Base-by-base conservation (phyloP, 2,329 filamentous ascomycete genomes). In the Verticillium isaacii region DNA sequence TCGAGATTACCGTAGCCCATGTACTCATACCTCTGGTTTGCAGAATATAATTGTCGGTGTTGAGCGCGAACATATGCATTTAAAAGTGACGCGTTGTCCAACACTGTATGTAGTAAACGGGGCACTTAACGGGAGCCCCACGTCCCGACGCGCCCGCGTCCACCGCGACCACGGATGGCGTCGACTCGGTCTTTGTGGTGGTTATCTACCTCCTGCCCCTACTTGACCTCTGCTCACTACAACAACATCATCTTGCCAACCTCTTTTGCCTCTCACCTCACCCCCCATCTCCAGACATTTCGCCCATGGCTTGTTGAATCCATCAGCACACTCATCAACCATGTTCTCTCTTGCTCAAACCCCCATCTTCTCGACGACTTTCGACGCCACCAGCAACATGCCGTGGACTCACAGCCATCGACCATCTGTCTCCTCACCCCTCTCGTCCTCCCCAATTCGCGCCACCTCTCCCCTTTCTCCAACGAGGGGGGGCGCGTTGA, bases 391-490 rank as follows among this genome's bases (percentile, higher is more conserved):
- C 45, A 52, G 19, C 45, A 52, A 52, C 45, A 52, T 52, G 45
- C 45, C 45, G 45, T 52, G 45, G 45, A 52, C 45, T 23, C 45
- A 52, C 19, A 52, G 45, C 19, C 45, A 52, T 52, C 78, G 78
- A 17, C 84, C 85, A 2, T 64, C 73, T 39, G 73, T 80, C 34
- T 74, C 85, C 1, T 87, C 85, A 57, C 85, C 84, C 6, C 81
- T 86, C 4, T 85, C 85, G 2, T 87, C 85, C 2, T 86, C 84
- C 2, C 84, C 85, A 14, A 72, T 85, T 59, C 82, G 83, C 66
- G 78, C 80, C n/a, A 77, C 80, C 5, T 80, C 82, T 12, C 75
- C 77, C 12, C 73, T 81, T 9, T 80, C 79, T 1, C 74, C 77
- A 19, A 73, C 77, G 64, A 70, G 82, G 61, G 70, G 72, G 17